These are phyloP conservation scores for Candolleomyces efflorescens DNA, from an alignment of 768 basidiomycete species.

Conservation along the genomic window DNA sequence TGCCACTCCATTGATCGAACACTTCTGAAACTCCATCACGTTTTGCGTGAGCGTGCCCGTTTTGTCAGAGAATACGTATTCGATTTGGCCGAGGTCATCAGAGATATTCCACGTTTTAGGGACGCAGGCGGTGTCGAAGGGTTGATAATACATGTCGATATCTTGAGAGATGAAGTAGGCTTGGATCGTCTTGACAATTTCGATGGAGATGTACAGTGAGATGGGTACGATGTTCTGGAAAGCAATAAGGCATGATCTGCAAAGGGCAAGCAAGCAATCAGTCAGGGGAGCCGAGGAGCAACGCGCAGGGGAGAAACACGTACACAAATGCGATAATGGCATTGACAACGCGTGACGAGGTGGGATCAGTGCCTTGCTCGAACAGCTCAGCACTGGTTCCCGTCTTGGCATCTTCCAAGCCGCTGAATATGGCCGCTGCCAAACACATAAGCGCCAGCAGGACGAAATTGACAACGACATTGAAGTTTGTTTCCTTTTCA, in stretches of 20 bases:
- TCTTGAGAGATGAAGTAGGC: constrained; percentile 97
- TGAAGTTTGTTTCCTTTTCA: constrained; percentile 97
- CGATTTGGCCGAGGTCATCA: constrained; percentile 97
- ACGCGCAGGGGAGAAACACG: constrained; percentile 26
- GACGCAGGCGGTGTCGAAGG: constrained; percentile 82
- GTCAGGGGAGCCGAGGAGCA: neutral
- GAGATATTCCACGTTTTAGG: constrained; percentile 99
- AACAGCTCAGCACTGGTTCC: constrained; percentile 70
- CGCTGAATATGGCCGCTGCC: constrained; percentile 71
- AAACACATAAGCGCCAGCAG: constrained; percentile 76
- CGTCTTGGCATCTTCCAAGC: constrained; percentile 55
- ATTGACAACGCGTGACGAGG: constrained; percentile 59
- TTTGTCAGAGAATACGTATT: constrained; percentile 89
- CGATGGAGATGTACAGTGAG: constrained; percentile 95
- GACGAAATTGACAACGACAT: constrained; percentile 90
- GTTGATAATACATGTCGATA: constrained; percentile 91
- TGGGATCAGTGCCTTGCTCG: constrained; percentile 62
- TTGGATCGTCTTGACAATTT: constrained; percentile 97
- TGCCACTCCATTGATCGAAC: constrained; percentile 75
- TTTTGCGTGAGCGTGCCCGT: constrained; percentile 98
- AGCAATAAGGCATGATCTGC: constrained; percentile 85
- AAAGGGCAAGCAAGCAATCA: too few relatives aligned
- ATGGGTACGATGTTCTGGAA: constrained; percentile 98
- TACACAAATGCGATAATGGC: constrained; percentile 89
- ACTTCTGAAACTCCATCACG: constrained; percentile 98